Evolutionary conservation across 495 filamentous ascomycete species (phyloP).

Genomic region (Podospora comata): DNA sequence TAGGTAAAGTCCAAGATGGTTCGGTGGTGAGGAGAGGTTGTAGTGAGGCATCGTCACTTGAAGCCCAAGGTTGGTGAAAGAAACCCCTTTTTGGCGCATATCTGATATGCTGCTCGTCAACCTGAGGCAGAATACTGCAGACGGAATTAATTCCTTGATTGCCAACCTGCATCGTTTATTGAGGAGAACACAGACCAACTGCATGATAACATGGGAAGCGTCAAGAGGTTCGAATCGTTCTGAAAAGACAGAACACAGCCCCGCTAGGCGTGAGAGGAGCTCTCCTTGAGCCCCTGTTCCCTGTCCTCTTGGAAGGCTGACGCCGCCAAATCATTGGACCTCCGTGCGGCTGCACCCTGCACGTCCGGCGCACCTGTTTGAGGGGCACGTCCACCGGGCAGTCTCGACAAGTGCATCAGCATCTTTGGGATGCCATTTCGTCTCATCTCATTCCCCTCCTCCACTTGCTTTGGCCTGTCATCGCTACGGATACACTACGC

Average conservation of each 20-base stretch:
- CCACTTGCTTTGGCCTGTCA: neutral
- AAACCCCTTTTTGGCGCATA: neutral
- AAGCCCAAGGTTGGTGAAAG: neutral
- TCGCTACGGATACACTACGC: neutral
- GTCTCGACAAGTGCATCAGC: slow-evolving; percentile 8
- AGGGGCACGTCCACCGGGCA: neutral
- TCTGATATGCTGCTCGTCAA: neutral
- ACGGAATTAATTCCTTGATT: neutral
- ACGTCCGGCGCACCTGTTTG: neutral
- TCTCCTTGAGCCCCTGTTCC: slow-evolving; percentile 2
- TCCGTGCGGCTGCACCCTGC: neutral
- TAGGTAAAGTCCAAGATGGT: neutral
- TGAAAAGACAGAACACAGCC: slow-evolving; percentile 1
- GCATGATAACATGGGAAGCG: neutral
- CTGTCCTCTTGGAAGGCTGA: neutral
- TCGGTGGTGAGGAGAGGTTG: neutral
- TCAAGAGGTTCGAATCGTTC: neutral
- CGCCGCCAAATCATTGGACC: slow-evolving; percentile 3
- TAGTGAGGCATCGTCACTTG: neutral
- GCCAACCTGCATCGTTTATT: neutral
- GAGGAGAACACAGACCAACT: neutral
- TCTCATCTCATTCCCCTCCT: slow-evolving; percentile 15
- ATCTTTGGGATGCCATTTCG: slow-evolving; percentile 22
- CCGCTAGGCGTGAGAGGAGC: neutral
- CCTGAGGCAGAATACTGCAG: neutral